Conservation (phyloP, 305 asterid species). For the Fraxinus sp. region DNA sequence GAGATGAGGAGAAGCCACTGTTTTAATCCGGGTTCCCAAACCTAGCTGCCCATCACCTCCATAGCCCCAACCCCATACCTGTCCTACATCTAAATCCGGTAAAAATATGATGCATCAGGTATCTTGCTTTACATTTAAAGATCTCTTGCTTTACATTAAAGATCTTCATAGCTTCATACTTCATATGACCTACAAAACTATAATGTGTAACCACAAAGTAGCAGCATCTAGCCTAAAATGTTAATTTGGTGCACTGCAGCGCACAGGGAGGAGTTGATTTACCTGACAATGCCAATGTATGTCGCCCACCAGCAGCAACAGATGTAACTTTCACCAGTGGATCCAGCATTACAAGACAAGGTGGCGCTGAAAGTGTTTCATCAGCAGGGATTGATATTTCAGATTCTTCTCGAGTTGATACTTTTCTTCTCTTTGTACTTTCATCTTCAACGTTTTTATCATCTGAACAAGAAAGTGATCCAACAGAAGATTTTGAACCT, state of each 20-base stretch:
- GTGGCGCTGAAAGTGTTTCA: constrained; percentile 63
- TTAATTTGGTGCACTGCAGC: constrained; percentile 18
- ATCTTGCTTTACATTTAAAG: constrained; percentile 45
- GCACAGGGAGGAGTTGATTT: constrained; percentile 22
- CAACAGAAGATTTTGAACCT: constrained; percentile 32
- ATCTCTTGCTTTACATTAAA: constrained; percentile 54
- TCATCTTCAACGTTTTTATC: constrained; percentile 47
- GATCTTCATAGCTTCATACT: constrained; percentile 50
- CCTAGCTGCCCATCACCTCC: constrained; percentile 65
- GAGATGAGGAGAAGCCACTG: constrained; percentile 58
- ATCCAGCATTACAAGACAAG: constrained; percentile 58
- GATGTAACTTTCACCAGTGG: constrained; percentile 57
- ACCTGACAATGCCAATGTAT: constrained; percentile 66
- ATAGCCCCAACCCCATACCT: constrained; percentile 68
- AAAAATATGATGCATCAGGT: constrained; percentile 63
- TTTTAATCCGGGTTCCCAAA: constrained; percentile 47
- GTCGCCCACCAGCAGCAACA: constrained; percentile 82
- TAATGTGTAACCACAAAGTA: constrained; percentile 41
- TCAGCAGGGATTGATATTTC: constrained; percentile 45
- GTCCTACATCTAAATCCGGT: constrained; percentile 65
- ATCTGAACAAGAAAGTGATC: constrained; percentile 31
- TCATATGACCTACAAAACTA: constrained; percentile 62
- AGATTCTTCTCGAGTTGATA: constrained; percentile 38
- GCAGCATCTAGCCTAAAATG: constrained; percentile 23
- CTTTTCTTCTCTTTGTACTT: constrained; percentile 47